phyloP scores from a whole-genome alignment of 1,139 yeast species.

The Kodamaea ohmeri region DNA sequence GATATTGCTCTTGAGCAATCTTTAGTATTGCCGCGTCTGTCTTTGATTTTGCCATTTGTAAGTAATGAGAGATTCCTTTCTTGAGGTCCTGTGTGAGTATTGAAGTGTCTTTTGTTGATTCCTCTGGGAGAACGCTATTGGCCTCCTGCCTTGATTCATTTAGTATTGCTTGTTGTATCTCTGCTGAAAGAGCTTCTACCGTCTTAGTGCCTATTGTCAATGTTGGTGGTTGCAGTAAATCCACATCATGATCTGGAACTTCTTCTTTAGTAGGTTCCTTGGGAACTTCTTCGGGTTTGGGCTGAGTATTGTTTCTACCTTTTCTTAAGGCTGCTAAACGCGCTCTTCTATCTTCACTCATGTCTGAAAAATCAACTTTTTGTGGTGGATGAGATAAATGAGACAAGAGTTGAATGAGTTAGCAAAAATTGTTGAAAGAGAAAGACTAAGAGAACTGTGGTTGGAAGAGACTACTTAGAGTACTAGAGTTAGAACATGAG shows the following conservation, averaged over 20 bases:
- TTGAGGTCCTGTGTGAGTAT: conserved; percentile 29
- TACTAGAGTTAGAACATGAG: no score
- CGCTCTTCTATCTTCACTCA: conserved; percentile 21
- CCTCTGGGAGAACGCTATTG: conserved; percentile 11
- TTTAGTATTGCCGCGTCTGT: conserved; percentile 31
- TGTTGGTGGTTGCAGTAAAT: conserved; percentile 2
- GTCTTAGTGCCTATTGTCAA: conserved; percentile 21
- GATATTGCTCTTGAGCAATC: conserved; percentile 25
- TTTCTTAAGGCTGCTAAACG: conserved; percentile 26
- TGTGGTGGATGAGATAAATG: background rate
- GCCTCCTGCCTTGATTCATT: conserved; percentile 19
- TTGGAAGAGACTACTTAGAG: no score
- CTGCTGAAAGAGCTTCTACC: conserved; percentile 27
- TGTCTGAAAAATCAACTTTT: background rate
- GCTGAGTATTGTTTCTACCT: conserved; percentile 13
- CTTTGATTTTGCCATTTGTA: conserved; percentile 26
- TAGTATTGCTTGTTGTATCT: conserved; percentile 25
- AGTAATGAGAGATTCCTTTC: conserved; percentile 27
- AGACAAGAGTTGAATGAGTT: no score
- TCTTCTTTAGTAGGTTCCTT: conserved; percentile 3
- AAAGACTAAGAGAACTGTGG: no score
- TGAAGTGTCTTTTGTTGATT: conserved; percentile 4
- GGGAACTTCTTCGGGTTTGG: background rate
- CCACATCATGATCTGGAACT: background rate
- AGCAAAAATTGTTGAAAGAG: no score